A percentile compares a stretch with the other conserved stretches of the same genome.
Conservation (phyloP, 2,329 filamentous ascomycete species). For the Cladosporium sp. region DNA sequence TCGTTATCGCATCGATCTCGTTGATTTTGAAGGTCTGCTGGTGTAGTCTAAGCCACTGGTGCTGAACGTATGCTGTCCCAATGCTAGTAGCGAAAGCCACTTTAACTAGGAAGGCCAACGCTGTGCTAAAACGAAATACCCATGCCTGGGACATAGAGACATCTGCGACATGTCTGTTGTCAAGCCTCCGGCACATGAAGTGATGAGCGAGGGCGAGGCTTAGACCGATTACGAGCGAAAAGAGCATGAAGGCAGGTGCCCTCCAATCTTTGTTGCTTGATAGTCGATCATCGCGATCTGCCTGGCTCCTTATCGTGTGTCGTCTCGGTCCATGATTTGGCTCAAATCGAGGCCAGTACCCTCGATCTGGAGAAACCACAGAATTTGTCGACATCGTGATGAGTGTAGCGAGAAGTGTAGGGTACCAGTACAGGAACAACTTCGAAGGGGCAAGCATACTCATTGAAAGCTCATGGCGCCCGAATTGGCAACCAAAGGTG, state of each 20-base stretch:
- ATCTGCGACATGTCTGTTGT: not conserved
- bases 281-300: no score
- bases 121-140: not conserved
- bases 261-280: not conserved
- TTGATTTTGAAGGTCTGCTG: not conserved
- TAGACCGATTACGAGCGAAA: not conserved
- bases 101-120: not conserved
- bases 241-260: not conserved
- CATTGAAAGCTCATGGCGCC: no score
- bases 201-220: not conserved
- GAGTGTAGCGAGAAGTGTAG: no score
- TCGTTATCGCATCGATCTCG: not conserved
- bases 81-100: not conserved
- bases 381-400: no score
- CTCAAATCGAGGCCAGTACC: no score
- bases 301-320: no score
- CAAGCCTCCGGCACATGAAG: not conserved
- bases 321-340: no score
- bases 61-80: not conserved
- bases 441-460: no score
- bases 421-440: no score
- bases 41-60: not conserved
- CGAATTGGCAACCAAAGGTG: no score
- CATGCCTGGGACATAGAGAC: not conserved
- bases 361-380: no score